A percentile compares a stretch with the other conserved stretches of the same genome.
These are phyloP conservation scores for Hypomontagnella submonticulosa DNA, from an alignment of 495 filamentous ascomycete species.

Conservation along the genomic window DNA sequence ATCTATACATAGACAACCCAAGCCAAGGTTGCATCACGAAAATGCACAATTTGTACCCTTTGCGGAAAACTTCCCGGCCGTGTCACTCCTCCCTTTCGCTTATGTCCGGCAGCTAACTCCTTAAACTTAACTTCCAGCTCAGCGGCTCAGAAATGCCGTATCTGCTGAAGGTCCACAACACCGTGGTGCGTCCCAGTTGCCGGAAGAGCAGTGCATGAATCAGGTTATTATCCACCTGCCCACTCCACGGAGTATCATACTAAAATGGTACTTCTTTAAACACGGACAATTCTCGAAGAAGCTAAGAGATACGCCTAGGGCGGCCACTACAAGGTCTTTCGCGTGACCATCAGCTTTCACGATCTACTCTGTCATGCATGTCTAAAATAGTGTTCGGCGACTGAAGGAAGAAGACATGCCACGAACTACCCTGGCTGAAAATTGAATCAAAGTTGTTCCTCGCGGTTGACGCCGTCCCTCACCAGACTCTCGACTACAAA, in stretches of 20 bases:
- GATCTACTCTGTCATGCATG: constrained; percentile 7
- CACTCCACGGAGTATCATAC: constrained; percentile 21
- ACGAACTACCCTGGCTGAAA: not conserved
- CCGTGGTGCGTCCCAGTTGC: constrained; percentile 19
- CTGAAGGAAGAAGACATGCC: not conserved
- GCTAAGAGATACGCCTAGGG: constrained; percentile 24
- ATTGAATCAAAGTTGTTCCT: constrained; percentile 1
- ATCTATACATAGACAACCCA: too few species aligned
- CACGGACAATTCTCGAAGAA: constrained; percentile 23
- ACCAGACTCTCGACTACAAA: not conserved
- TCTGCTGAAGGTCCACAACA: constrained; percentile 15
- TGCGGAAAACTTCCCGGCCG: constrained; percentile 24
- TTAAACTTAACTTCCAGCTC: constrained; percentile 1
- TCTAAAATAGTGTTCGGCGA: not conserved
- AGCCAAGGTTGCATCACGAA: too few species aligned
- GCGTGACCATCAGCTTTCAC: constrained; percentile 19
- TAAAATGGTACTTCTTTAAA: constrained; percentile 26
- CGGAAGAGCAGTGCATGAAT: constrained; percentile 27
- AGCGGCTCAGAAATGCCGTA: constrained; percentile 23
- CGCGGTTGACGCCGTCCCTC: constrained; percentile 12
- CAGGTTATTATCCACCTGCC: constrained; percentile 36
- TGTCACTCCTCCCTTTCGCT: constrained; percentile 4
- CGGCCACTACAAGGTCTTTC: constrained; percentile 10
- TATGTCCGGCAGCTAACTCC: constrained; percentile 5
- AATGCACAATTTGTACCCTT: not conserved